These are phyloP conservation scores for Terana coerulea DNA, from an alignment of 768 basidiomycete genomes.

Conservation along the genomic window DNA sequence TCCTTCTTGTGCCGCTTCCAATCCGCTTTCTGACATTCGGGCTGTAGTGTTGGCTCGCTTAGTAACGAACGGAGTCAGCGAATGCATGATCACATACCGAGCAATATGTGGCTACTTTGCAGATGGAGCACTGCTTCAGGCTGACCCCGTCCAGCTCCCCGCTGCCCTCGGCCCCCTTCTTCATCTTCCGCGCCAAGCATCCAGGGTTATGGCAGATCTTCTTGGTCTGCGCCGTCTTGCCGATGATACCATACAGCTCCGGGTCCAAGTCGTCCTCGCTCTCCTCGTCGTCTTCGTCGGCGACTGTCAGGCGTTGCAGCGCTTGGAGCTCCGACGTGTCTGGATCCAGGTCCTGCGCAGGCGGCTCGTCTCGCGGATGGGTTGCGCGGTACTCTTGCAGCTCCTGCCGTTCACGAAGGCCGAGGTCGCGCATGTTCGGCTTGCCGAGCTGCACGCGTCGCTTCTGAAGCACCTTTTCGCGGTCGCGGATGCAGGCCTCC, in stretches of 20 bases:
- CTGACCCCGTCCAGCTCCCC: not conserved
- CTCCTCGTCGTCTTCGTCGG: not conserved
- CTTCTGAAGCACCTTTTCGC: constrained; percentile 10
- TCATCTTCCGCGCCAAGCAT: constrained; percentile 7
- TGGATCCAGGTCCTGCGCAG: not conserved
- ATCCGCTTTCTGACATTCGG: constrained; percentile 10
- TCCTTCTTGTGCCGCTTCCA: constrained; percentile 16
- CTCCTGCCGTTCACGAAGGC: not conserved
- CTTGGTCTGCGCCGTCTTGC: not conserved
- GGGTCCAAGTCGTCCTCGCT: constrained; percentile 9
- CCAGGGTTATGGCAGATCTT: constrained; percentile 12
- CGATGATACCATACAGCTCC: constrained; percentile 4
- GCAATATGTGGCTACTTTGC: constrained; percentile 11
- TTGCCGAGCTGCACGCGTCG: constrained; percentile 7
- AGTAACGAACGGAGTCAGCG: not conserved
- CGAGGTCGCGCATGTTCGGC: constrained; percentile 6
- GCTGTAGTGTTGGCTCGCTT: not conserved
- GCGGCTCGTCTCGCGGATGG: not conserved
- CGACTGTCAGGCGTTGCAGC: not conserved
- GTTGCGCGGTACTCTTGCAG: constrained; percentile 1
- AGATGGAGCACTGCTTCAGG: constrained; percentile 12
- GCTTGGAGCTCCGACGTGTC: not conserved
- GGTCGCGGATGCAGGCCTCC: not conserved
- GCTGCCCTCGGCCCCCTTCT: not conserved
- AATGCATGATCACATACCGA: constrained; percentile 6